A percentile compares a stretch with the other conserved stretches of the same genome.
phyloP scores from a whole-genome alignment of 805 yeast species.

The Candida insectalens region DNA sequence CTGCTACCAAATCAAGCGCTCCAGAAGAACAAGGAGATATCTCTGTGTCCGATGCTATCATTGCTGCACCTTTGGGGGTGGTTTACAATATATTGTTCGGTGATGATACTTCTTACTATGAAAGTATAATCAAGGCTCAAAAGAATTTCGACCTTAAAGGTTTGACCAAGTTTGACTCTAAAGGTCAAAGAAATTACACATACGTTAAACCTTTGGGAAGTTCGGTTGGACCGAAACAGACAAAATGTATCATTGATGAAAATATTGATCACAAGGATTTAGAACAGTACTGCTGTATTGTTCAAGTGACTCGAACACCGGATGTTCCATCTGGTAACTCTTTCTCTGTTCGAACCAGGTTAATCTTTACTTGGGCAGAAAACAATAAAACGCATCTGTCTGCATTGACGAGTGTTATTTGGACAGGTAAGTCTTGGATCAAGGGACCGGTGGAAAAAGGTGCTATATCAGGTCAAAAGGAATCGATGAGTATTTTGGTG shows the following conservation, averaged over 20 bases:
- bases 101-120: slow-evolving; percentile 36
- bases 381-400: slow-evolving; percentile 42
- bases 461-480: slow-evolving; percentile 62
- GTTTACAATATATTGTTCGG: slow-evolving; percentile 57
- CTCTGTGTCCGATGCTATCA: slow-evolving; percentile 28
- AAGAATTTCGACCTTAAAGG: slow-evolving; percentile 53
- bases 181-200: slow-evolving; percentile 34
- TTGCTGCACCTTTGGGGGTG: slow-evolving; percentile 58
- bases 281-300: slow-evolving; percentile 35
- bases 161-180: slow-evolving; percentile 28
- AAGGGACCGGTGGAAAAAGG: slow-evolving; percentile 70
- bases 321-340: slow-evolving; percentile 77
- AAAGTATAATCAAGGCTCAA: slow-evolving; percentile 41
- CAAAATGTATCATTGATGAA: slow-evolving; percentile 56
- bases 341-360: slow-evolving; percentile 51
- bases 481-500: slow-evolving; percentile 40
- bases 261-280: slow-evolving; percentile 43
- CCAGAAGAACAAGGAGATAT: slow-evolving; percentile 20
- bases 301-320: slow-evolving; percentile 58
- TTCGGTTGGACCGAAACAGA: slow-evolving; percentile 71
- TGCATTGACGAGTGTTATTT: slow-evolving; percentile 48
- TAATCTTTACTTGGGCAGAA: slow-evolving; percentile 53
- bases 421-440: slow-evolving; percentile 75
- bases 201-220: slow-evolving; percentile 58
- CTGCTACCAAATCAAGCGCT: slow-evolving; percentile 41